Evolutionary conservation across 2,329 filamentous ascomycete species (phyloP).

Genomic region (Incumbomyces delicatus): DNA sequence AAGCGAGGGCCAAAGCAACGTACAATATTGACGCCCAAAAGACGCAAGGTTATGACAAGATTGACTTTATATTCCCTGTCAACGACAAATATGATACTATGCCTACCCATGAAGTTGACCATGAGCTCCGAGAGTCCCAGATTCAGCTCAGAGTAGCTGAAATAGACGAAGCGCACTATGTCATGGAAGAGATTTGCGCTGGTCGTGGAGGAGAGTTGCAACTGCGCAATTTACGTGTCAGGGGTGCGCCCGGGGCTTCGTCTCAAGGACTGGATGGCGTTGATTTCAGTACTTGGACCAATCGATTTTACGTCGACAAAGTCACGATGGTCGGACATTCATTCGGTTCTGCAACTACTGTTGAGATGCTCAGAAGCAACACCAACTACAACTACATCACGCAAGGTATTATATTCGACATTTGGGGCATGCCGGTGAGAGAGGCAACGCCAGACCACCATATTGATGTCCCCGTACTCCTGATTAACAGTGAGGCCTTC

Average conservation of each 20-base stretch:
- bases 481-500: constrained; percentile 59
- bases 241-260: constrained; percentile 50
- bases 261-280: constrained; percentile 48
- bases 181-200: constrained; percentile 46
- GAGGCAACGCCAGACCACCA: constrained; percentile 33
- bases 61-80: constrained; percentile 45
- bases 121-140: constrained; percentile 50
- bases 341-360: constrained; percentile 56
- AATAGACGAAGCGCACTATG: constrained; percentile 52
- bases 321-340: constrained; percentile 57
- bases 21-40: neutral
- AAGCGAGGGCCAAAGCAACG: constrained; percentile 19
- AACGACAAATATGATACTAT: constrained; percentile 42
- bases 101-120: constrained; percentile 50
- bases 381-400: constrained; percentile 48
- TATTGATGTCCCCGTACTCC: constrained; percentile 48
- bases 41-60: constrained; percentile 35
- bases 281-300: constrained; percentile 49
- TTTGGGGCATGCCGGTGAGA: constrained; percentile 41
- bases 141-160: constrained; percentile 55
- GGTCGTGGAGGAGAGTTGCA: constrained; percentile 46
- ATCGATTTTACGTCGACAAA: constrained; percentile 45
- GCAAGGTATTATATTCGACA: constrained; percentile 57
- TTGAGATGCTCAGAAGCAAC: constrained; percentile 48
- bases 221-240: constrained; percentile 44